Evolutionary conservation across 805 yeast species (phyloP).

Genomic region (Starmera quercuum): DNA sequence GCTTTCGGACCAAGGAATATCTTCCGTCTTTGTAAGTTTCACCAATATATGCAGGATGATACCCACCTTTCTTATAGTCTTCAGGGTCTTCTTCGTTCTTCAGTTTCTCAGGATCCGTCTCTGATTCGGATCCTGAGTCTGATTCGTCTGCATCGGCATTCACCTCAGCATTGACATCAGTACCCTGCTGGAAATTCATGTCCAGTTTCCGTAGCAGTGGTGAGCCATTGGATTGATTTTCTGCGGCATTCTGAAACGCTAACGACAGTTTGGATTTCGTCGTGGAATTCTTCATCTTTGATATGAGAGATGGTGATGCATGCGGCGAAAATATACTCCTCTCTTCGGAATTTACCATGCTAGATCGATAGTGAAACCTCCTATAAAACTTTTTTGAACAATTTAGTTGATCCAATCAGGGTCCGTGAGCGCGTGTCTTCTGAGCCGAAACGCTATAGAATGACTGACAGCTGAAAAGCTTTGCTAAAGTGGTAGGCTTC

Average conservation of each 20-base stretch:
- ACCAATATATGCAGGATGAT: constrained; percentile 89
- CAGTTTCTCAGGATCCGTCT: constrained; percentile 27
- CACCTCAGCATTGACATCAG: background rate
- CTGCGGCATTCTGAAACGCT: constrained; percentile 13
- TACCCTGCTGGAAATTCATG: background rate
- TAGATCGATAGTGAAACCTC: too few relatives aligned
- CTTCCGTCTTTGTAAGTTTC: constrained; percentile 72
- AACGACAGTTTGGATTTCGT: constrained; percentile 16
- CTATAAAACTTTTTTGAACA: too few relatives aligned
- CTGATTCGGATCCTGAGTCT: constrained; percentile 17
- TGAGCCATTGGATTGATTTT: background rate
- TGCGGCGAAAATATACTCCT: background rate
- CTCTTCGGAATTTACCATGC: background rate
- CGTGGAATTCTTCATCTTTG: background rate
- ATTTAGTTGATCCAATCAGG: too few relatives aligned
- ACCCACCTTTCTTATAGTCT: constrained; percentile 91
- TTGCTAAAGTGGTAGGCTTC: too few relatives aligned
- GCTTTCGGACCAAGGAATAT: constrained; percentile 75
- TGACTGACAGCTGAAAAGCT: too few relatives aligned
- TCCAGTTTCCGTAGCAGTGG: background rate
- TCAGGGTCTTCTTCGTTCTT: constrained; percentile 76
- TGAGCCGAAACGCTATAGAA: too few relatives aligned
- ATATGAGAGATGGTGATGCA: background rate
- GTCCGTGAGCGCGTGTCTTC: too few relatives aligned
- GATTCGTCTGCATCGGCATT: constrained; percentile 7